These are phyloP conservation scores for Arctium lappa DNA, from an alignment of 129 eudicot species.

Conservation along the genomic window DNA sequence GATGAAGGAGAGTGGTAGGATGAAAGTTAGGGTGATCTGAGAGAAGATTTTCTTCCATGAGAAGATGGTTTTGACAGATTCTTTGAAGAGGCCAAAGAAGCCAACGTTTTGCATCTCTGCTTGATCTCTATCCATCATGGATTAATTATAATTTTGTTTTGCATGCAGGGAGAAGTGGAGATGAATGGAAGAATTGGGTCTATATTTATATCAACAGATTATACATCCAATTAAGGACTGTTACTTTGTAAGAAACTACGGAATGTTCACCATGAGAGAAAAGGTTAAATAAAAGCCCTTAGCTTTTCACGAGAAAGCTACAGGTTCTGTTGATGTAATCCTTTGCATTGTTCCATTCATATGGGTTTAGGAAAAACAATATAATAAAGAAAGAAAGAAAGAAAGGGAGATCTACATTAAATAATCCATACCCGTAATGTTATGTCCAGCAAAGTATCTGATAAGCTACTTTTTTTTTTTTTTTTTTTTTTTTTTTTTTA, in stretches of 20 bases:
- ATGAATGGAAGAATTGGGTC: not conserved
- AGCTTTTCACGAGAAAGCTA: slow-evolving; percentile 17
- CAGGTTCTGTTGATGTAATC: not conserved
- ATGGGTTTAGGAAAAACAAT: not conserved
- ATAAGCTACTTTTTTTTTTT: too few species aligned
- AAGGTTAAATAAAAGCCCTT: slow-evolving; percentile 13
- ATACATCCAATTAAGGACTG: not conserved
- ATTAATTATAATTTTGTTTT: not conserved
- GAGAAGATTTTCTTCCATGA: slow-evolving; percentile 35
- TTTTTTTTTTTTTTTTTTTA: too few species aligned
- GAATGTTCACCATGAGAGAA: slow-evolving; percentile 7
- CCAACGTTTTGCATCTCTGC: slow-evolving; percentile 36
- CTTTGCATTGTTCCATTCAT: slow-evolving; percentile 7
- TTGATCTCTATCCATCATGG: slow-evolving; percentile 45
- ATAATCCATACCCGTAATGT: too few species aligned
- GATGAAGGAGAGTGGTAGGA: slow-evolving; percentile 40
- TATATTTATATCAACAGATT: slow-evolving; percentile 18
- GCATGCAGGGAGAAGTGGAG: not conserved
- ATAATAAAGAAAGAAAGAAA: not conserved
- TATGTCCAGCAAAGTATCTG: too few species aligned
- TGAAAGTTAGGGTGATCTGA: slow-evolving; percentile 35
- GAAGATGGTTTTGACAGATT: slow-evolving; percentile 28
- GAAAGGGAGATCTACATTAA: not conserved
- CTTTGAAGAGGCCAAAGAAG: slow-evolving; percentile 41
- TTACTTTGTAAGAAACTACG: slow-evolving; percentile 10